Percentiles rank a stretch among this genome's conserved stretches.
These are phyloP conservation scores for Hortiboletus campestris DNA, from an alignment of 768 basidiomycete genomes.

Conservation along the genomic window DNA sequence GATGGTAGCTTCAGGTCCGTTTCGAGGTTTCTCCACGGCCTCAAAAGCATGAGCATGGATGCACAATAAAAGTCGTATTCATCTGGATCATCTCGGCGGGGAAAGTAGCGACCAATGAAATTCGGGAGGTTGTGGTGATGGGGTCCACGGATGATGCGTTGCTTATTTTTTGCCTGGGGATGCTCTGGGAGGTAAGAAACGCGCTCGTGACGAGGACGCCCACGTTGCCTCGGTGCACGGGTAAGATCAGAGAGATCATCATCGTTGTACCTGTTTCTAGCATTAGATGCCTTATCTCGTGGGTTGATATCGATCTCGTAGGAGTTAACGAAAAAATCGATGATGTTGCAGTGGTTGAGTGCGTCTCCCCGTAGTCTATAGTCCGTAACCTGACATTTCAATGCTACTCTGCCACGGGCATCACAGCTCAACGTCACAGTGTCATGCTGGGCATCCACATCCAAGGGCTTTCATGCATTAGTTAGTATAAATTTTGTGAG, in stretches of 20 bases:
- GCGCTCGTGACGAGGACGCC: neutral
- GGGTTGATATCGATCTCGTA: neutral
- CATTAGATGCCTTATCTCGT: no score
- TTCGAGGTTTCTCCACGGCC: conserved; percentile 32
- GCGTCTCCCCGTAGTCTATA: neutral
- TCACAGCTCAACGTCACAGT: no score
- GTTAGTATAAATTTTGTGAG: no score
- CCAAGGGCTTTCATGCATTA: no score
- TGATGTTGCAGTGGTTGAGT: neutral
- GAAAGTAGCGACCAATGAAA: conserved; percentile 38
- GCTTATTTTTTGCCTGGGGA: neutral
- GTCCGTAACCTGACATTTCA: neutral
- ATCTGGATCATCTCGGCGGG: conserved; percentile 25
- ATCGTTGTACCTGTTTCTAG: no score
- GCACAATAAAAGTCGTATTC: conserved; percentile 34
- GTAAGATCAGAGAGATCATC: no score
- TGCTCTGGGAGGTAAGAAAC: neutral
- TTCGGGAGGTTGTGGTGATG: conserved; percentile 36
- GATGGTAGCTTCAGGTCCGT: conserved; percentile 23
- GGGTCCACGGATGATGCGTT: neutral
- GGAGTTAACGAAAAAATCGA: neutral
- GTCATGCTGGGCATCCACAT: no score
- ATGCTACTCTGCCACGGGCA: no score
- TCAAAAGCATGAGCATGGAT: conserved; percentile 34
- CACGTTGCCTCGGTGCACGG: no score